These are phyloP conservation scores for Oryza australiensis DNA, from an alignment of 176 grass and related monocot genomes.

Conservation along the genomic window DNA sequence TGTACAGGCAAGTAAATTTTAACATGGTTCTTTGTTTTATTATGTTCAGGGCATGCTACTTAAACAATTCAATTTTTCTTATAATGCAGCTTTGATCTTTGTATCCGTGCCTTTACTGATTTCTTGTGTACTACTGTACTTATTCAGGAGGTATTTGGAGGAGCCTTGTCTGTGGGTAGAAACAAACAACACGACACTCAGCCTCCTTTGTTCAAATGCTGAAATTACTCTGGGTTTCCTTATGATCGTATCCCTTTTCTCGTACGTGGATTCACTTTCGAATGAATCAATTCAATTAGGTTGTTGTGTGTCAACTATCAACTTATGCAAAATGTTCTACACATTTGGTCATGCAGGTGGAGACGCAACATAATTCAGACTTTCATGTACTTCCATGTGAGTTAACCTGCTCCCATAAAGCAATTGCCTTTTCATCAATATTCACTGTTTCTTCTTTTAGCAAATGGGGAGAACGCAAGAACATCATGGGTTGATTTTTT, in stretches of 20 bases:
- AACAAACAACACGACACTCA: conserved; percentile 66
- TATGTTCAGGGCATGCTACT: background rate
- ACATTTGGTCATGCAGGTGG: conserved; percentile 54
- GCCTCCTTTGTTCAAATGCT: conserved; percentile 78
- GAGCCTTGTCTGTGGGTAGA: conserved; percentile 86
- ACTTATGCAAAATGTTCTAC: conserved; percentile 7
- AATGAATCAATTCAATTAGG: conserved; percentile 18
- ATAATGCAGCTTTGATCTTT: background rate
- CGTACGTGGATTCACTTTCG: conserved; percentile 56
- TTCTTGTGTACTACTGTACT: conserved; percentile 21
- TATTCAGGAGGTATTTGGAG: conserved; percentile 85
- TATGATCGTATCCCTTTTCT: conserved; percentile 86
- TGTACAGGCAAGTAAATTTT: conserved; percentile 69
- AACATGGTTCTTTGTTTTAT: background rate
- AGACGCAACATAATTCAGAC: conserved; percentile 84
- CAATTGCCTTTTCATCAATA: background rate
- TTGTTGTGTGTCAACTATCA: conserved; percentile 40
- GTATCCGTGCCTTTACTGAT: conserved; percentile 37
- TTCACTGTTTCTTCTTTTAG: conserved; percentile 12
- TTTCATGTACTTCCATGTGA: conserved; percentile 95
- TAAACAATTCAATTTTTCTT: conserved; percentile 9
- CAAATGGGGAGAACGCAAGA: background rate
- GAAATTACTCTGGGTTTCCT: conserved; percentile 89
- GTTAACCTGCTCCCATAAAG: conserved; percentile 37
- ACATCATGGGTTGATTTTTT: background rate